A percentile compares a stretch with the other conserved stretches of the same genome.
Evolutionary conservation across 768 basidiomycete species (phyloP).

Genomic region (Fomitopsis serialis): DNA sequence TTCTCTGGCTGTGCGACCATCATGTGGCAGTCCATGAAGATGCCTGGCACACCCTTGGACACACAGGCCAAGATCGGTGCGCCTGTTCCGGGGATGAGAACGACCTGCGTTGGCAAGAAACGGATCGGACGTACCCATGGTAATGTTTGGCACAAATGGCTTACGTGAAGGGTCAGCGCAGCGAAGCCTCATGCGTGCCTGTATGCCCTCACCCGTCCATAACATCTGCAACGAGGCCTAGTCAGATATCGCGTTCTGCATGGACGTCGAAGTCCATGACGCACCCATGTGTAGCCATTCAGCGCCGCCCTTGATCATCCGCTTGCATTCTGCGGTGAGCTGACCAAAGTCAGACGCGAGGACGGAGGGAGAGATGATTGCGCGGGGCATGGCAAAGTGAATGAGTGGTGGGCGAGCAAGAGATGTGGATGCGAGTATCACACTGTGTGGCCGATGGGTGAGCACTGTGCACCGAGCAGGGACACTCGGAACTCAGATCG

Average conservation of each 20-base stretch:
- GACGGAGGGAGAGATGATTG: conserved; percentile 95
- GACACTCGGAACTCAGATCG: too few relatives aligned
- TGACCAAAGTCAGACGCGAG: conserved; percentile 97
- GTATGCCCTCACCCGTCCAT: conserved; percentile 82
- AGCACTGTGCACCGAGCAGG: too few relatives aligned
- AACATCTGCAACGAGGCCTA: conserved; percentile 53
- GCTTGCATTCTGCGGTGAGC: conserved; percentile 89
- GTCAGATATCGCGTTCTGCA: neutral
- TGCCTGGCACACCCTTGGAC: conserved; percentile 80
- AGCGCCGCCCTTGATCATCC: conserved; percentile 93
- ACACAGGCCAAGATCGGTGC: conserved; percentile 86
- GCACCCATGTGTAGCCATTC: conserved; percentile 98
- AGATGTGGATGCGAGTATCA: neutral
- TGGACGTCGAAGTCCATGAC: conserved; percentile 10
- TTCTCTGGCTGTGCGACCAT: conserved; percentile 95
- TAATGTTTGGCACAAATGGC: conserved; percentile 99
- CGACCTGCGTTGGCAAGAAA: conserved; percentile 4
- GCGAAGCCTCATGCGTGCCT: neutral
- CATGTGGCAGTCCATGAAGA: conserved; percentile 99
- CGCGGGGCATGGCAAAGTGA: conserved; percentile 57
- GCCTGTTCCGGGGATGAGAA: conserved; percentile 39
- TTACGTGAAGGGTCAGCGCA: conserved; percentile 25
- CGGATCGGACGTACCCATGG: conserved; percentile 67
- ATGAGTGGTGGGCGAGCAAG: neutral
- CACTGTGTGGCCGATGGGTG: neutral